Evolutionary conservation across 139 green algal genomes (phyloP), one percentile per base, ranked within the genome.

Genomic region (Tetraselmis striata): DNA sequence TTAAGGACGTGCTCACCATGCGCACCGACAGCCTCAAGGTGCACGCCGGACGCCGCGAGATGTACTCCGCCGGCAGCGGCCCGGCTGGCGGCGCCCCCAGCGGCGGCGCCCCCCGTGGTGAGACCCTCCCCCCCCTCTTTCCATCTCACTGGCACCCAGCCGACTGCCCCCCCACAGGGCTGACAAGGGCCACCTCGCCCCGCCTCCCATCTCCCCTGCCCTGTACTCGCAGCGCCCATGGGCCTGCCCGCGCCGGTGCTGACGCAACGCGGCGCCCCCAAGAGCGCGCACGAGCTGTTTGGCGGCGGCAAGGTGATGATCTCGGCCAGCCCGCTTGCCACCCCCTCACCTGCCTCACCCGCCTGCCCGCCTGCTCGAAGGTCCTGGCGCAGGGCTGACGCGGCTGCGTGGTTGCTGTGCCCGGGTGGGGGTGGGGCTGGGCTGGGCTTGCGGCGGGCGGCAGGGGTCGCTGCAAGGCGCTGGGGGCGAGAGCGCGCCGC

Each of bases 1-100:
- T 99, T 81, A 96, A 97, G 82, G 94, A 99, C 76, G 94, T 97
- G 59, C 90, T 99, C n/a, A 98, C 93, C 0, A 75, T 94, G 79
- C 88, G 96, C 28, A 97, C 92, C 0, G 96, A 99, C 58, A 97
- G 92, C 81, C 79, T 98, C 0, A 97, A 97, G 82, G 89, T 88
- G 28, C 90, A 97, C 82, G 86, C 92, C 75, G 90, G 94, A 75
- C 88, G 96, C 58, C 89, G 93, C 32, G 89, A 95, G 83, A 90
- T 98, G 26, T 99, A 98, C 86, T 97, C 93, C 23, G 75, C 83
- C 28, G 31, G n/a, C n/a, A n/a, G n/a, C n/a, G 59, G 28, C 79
- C 85, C 1, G 78, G 84, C 67, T n/a, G 80, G 75, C 32, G 31
- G 30, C 77, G 30, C n/a, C n/a, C n/a, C n/a, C n/a, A 25, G 74